Conservation (phyloP, 1,139 yeast species). For the Sugiyamaella novakii region DNA sequence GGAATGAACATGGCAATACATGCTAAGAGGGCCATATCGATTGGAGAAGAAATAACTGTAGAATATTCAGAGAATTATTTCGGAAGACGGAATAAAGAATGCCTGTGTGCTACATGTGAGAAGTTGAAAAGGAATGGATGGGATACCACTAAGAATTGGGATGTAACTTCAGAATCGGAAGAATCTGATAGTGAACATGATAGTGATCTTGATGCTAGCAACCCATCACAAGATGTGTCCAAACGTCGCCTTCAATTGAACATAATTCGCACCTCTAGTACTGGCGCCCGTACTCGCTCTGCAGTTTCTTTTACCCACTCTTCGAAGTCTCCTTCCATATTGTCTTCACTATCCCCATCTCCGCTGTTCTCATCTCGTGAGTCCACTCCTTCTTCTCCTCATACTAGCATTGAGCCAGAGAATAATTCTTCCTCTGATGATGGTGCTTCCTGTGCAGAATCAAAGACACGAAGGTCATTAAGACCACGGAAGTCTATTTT, state of each 20-base stretch:
- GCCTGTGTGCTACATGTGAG: conserved; percentile 51
- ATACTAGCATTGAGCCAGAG: conserved; percentile 29
- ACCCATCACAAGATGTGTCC: too few relatives aligned
- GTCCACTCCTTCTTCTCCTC: conserved; percentile 18
- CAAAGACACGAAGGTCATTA: conserved; percentile 11
- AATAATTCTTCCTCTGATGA: conserved; percentile 5
- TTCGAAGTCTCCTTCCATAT: neutral
- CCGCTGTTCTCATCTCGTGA: conserved; percentile 18
- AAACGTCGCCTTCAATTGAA: neutral
- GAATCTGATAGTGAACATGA: neutral
- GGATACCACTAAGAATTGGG: conserved; percentile 2
- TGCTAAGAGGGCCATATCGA: conserved; percentile 41
- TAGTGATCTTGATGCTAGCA: too few relatives aligned
- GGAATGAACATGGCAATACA: conserved; percentile 41
- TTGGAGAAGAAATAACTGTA: conserved; percentile 53
- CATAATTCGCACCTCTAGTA: too few relatives aligned
- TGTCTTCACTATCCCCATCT: conserved; percentile 15
- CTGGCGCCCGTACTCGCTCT: too few relatives aligned
- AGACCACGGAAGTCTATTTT: conserved; percentile 6
- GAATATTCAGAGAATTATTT: conserved; percentile 48
- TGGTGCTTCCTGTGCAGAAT: conserved; percentile 10
- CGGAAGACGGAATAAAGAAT: conserved; percentile 47
- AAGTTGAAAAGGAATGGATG: conserved; percentile 33
- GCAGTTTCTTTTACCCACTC: too few relatives aligned
- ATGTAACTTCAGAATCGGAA: neutral